Percentiles rank a stretch among this genome's conserved stretches.
These are phyloP conservation scores for Cryptosporidium baileyi DNA, from an alignment of 169 alveolate genomes.

Conservation along the genomic window DNA sequence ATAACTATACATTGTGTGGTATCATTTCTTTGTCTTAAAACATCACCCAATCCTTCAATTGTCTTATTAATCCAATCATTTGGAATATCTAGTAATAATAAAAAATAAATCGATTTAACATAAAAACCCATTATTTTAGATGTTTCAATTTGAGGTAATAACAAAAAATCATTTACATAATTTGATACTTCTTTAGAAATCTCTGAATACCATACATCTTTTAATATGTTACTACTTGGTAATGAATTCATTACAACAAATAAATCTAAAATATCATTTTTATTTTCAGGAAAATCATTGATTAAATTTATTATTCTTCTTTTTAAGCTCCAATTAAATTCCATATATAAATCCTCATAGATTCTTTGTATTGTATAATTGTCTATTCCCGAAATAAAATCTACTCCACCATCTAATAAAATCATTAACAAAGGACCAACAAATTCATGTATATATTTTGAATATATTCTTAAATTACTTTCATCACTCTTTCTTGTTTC, in stretches of 20 bases:
- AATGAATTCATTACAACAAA: constrained; percentile 18
- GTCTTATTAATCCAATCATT: constrained; percentile 30
- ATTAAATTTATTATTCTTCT: constrained; percentile 9
- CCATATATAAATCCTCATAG: constrained; percentile 52
- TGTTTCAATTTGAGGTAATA: constrained; percentile 17
- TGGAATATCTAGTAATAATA: constrained; percentile 33
- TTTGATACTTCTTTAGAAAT: constrained; percentile 31
- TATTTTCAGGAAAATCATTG: background rate
- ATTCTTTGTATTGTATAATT: background rate
- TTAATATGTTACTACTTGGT: constrained; percentile 36
- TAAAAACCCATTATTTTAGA: constrained; percentile 36
- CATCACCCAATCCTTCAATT: background rate
- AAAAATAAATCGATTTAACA: constrained; percentile 7
- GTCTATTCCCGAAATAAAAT: background rate
- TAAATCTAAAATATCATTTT: constrained; percentile 6
- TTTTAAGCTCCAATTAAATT: constrained; percentile 20
- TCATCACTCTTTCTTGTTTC: background rate
- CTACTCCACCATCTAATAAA: constrained; percentile 37
- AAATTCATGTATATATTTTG: constrained; percentile 22
- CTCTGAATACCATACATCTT: constrained; percentile 20
- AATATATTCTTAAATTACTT: constrained; percentile 10
- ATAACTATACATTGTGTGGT: constrained; percentile 56
- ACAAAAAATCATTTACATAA: background rate
- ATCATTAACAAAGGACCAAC: constrained; percentile 4
- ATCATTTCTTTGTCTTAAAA: constrained; percentile 35